These are phyloP conservation scores for Zanthoxylum bungeanum DNA, from an alignment of 345 rosid genomes.

Conservation along the genomic window DNA sequence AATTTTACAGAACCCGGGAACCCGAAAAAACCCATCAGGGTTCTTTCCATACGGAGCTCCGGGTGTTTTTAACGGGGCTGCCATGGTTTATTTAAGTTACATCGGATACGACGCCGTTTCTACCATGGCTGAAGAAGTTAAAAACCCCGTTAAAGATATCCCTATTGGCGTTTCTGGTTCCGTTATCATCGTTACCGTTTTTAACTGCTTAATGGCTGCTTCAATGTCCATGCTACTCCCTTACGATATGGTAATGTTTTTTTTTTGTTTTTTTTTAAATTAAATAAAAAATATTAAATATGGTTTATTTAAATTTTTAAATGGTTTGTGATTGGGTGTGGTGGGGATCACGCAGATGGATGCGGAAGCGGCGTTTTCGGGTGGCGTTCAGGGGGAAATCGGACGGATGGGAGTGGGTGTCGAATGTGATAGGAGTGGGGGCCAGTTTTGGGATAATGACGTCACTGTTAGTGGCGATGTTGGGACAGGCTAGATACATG, in stretches of 20 bases:
- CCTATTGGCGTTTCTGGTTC: conserved; percentile 92
- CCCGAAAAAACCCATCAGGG: conserved; percentile 54
- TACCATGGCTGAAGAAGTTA: conserved; percentile 91
- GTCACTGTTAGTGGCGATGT: conserved; percentile 87
- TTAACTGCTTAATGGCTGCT: conserved; percentile 89
- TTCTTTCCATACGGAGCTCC: conserved; percentile 67
- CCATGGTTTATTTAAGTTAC: conserved; percentile 80
- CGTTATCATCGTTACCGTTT: conserved; percentile 64
- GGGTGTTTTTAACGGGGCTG: conserved; percentile 82
- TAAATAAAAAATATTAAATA: no score
- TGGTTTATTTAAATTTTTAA: not conserved
- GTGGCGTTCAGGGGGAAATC: conserved; percentile 61
- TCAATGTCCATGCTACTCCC: conserved; percentile 95
- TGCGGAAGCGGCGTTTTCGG: conserved; percentile 78
- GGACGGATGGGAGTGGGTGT: conserved; percentile 70
- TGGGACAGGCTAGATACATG: conserved; percentile 97
- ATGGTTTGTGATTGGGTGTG: conserved; percentile 9
- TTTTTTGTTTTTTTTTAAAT: no score
- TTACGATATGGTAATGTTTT: conserved; percentile 67
- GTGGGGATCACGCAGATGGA: conserved; percentile 55
- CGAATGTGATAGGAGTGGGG: conserved; percentile 84
- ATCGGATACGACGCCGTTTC: conserved; percentile 98
- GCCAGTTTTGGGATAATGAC: conserved; percentile 95
- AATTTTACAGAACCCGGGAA: conserved; percentile 54
- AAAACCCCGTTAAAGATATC: conserved; percentile 74